Evolutionary conservation across 352 stramenopile species (phyloP).

Genomic region (Nothophytophthora sp.): DNA sequence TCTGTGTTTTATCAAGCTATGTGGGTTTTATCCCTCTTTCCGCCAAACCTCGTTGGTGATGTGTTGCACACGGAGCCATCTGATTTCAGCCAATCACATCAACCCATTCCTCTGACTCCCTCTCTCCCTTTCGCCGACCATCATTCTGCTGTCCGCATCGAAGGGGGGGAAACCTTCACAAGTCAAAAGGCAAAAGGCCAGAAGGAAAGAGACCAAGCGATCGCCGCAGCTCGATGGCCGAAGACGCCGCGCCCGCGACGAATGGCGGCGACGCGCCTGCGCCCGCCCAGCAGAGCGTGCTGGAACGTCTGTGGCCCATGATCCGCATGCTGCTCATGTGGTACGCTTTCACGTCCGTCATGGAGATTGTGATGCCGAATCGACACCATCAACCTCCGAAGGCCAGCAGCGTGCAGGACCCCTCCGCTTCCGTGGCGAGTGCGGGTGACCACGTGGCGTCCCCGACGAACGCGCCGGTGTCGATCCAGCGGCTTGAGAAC

Average conservation of each 20-base stretch:
- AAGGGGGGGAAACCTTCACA: too few relatives aligned
- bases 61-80: too few relatives aligned
- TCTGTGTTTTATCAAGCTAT: too few relatives aligned
- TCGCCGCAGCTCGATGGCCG: slow-evolving; percentile 12
- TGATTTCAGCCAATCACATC: slow-evolving; percentile 10
- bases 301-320: slow-evolving; percentile 66
- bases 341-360: slow-evolving; percentile 74
- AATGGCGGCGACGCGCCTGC: slow-evolving; percentile 11
- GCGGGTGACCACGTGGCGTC: not conserved
- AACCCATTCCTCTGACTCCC: too few relatives aligned
- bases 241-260: slow-evolving; percentile 2
- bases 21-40: too few relatives aligned
- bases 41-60: too few relatives aligned
- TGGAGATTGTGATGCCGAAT: slow-evolving; percentile 34
- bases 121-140: too few relatives aligned
- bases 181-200: not conserved
- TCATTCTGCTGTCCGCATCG: too few relatives aligned
- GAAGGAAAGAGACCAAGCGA: not conserved
- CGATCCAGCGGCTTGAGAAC: slow-evolving; percentile 41
- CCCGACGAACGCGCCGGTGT: not conserved
- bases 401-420: slow-evolving; percentile 5
- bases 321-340: slow-evolving; percentile 80
- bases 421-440: not conserved
- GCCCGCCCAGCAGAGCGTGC: slow-evolving; percentile 36
- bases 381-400: slow-evolving; percentile 7